Evolutionary conservation across 2,329 filamentous ascomycete genomes (phyloP).

Genomic region (Diaporthe vexans): DNA sequence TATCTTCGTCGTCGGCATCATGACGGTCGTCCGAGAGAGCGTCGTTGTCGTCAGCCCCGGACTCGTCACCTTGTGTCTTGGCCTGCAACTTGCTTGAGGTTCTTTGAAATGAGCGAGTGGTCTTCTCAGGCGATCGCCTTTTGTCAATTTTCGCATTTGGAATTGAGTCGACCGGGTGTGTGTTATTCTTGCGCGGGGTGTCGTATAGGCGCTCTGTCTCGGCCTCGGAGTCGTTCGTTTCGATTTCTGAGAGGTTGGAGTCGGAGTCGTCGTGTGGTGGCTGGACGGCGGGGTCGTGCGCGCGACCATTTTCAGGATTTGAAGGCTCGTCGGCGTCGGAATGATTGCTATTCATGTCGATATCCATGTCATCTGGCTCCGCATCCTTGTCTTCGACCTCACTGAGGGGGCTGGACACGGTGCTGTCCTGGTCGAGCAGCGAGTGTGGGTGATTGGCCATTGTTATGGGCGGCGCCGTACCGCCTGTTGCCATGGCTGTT

Average conservation of each 20-base stretch:
- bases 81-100: slow-evolving; percentile 85
- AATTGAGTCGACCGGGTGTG: slow-evolving; percentile 16
- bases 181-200: slow-evolving; percentile 75
- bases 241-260: slow-evolving; percentile 67
- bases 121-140: slow-evolving; percentile 66
- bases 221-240: slow-evolving; percentile 81
- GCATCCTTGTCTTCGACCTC: slow-evolving; percentile 87
- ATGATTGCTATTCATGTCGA: slow-evolving; percentile 51
- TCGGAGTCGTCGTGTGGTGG: slow-evolving; percentile 52
- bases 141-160: slow-evolving; percentile 15
- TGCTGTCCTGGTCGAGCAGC: slow-evolving; percentile 71
- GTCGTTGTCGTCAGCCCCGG: slow-evolving; percentile 57
- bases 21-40: slow-evolving; percentile 52
- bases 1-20: slow-evolving; percentile 45
- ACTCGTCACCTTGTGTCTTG: slow-evolving; percentile 50
- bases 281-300: slow-evolving; percentile 45
- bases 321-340: slow-evolving; percentile 45
- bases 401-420: slow-evolving; percentile 90
- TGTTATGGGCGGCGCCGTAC: slow-evolving; percentile 63
- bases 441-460: slow-evolving; percentile 64
- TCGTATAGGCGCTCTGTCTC: slow-evolving; percentile 94
- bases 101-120: slow-evolving; percentile 66
- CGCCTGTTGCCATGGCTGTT: slow-evolving; percentile 64
- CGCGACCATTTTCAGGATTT: slow-evolving; percentile 41
- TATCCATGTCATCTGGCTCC: slow-evolving; percentile 74